Conservation (phyloP, 2,329 filamentous ascomycete species). For the Cercospora zeina region DNA sequence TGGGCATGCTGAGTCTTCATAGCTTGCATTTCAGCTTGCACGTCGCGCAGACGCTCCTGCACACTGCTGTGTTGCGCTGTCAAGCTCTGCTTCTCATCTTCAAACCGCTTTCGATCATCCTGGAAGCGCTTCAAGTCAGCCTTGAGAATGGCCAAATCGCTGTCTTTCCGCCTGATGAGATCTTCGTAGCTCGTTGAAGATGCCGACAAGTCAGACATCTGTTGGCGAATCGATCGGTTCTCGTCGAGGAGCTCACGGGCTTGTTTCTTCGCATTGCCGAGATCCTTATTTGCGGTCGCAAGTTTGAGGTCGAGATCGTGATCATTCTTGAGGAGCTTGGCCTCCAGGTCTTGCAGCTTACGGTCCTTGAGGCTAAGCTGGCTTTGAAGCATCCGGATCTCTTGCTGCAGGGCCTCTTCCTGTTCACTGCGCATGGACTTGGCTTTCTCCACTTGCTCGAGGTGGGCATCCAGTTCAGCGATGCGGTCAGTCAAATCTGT, state of each 20-base stretch:
- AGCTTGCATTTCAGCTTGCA: conserved; percentile 83
- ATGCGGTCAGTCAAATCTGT: conserved; percentile 68
- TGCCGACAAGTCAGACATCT: conserved; percentile 81
- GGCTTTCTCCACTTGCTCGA: conserved; percentile 68
- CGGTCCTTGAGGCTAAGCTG: conserved; percentile 85
- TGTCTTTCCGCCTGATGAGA: conserved; percentile 88
- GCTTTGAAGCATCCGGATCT: conserved; percentile 88
- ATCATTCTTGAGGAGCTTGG: conserved; percentile 77
- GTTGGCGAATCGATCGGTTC: conserved; percentile 77
- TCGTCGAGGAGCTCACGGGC: conserved; percentile 77
- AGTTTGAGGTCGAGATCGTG: conserved; percentile 88
- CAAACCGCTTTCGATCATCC: conserved; percentile 73
- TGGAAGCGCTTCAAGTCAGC: conserved; percentile 82
- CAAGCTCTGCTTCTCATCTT: conserved; percentile 73
- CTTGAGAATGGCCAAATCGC: conserved; percentile 81
- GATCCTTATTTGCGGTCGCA: conserved; percentile 72
- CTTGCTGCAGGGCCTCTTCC: conserved; percentile 74
- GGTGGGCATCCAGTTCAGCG: conserved; percentile 66
- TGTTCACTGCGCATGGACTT: conserved; percentile 73
- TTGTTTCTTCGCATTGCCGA: conserved; percentile 70
- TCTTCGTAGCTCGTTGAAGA: conserved; percentile 96
- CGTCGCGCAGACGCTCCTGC: conserved; percentile 71
- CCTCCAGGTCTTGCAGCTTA: conserved; percentile 84
- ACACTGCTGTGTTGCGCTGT: conserved; percentile 76
- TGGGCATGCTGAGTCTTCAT: conserved; percentile 82